Conservation (phyloP, 140 eudicot genomes). For the Anethum foeniculum region DNA sequence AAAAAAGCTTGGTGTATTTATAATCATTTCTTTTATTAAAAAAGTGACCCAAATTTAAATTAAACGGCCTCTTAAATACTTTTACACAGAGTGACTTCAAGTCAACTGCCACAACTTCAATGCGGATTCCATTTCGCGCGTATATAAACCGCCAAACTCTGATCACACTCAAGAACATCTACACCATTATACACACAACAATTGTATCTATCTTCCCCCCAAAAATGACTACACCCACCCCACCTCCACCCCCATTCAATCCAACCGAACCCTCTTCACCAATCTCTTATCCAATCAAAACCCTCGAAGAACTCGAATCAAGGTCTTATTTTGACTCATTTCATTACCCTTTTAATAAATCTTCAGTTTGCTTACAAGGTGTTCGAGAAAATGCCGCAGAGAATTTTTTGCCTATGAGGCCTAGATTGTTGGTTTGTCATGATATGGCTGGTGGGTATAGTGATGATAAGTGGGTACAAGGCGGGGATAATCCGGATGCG, state of each 20-base stretch:
- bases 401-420: constrained; percentile 38
- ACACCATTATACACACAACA: not conserved
- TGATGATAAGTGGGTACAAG: constrained; percentile 82
- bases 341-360: constrained; percentile 62
- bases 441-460: constrained; percentile 85
- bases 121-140: constrained; percentile 4
- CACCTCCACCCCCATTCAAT: not conserved
- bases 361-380: constrained; percentile 30
- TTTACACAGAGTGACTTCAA: not conserved
- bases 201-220: not conserved
- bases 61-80: too few relatives aligned
- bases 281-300: constrained; percentile 10
- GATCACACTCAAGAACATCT: not conserved
- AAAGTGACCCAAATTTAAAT: too few relatives aligned
- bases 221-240: not conserved
- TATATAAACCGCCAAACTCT: constrained; percentile 3
- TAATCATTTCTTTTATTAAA: too few relatives aligned
- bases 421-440: constrained; percentile 75
- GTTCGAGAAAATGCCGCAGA: constrained; percentile 5
- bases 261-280: constrained; percentile 6
- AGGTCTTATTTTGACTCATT: constrained; percentile 53
- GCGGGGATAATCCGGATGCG: constrained; percentile 59
- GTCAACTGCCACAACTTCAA: not conserved
- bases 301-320: constrained; percentile 4
- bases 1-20: too few relatives aligned